Conservation (phyloP, 257 asterid genomes). For the Fraxinus excelsior region DNA sequence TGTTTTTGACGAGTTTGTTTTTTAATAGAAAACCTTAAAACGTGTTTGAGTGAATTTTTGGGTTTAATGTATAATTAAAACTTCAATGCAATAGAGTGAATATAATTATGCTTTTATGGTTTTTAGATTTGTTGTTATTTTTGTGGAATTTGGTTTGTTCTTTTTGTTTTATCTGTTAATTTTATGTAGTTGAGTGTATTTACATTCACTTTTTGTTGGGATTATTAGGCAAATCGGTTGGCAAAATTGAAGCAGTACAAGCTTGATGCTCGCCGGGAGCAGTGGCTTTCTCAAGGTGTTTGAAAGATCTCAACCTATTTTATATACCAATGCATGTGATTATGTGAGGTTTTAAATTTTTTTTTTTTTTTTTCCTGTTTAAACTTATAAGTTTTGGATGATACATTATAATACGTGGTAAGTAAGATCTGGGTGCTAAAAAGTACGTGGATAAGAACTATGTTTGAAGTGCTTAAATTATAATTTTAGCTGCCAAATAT, state of each 20-base stretch:
- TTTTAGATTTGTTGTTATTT: not conserved
- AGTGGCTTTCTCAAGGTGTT: constrained; percentile 97
- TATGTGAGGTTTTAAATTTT: not conserved
- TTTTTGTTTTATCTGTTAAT: not conserved
- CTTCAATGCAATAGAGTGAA: not conserved
- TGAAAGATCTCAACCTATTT: constrained; percentile 18
- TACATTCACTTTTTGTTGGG: not conserved
- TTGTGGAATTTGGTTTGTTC: not conserved
- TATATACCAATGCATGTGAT: not conserved
- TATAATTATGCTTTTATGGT: not conserved
- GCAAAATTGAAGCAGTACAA: constrained; percentile 96
- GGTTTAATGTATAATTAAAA: not conserved
- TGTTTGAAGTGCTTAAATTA: no score
- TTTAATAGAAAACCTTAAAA: not conserved
- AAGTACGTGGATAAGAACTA: no score
- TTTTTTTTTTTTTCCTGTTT: not conserved
- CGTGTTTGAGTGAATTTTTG: not conserved
- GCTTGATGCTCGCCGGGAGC: constrained; percentile 94
- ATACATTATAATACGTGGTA: no score
- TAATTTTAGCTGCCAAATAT: no score
- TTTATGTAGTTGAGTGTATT: not conserved
- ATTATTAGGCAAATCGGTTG: constrained; percentile 68
- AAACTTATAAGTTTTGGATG: no score
- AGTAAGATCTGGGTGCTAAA: no score
- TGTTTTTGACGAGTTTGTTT: not conserved